Percentiles rank a stretch among this genome's conserved stretches.
Evolutionary conservation across 441 rosid genomes (phyloP).

Genomic region (Melastoma candidum): DNA sequence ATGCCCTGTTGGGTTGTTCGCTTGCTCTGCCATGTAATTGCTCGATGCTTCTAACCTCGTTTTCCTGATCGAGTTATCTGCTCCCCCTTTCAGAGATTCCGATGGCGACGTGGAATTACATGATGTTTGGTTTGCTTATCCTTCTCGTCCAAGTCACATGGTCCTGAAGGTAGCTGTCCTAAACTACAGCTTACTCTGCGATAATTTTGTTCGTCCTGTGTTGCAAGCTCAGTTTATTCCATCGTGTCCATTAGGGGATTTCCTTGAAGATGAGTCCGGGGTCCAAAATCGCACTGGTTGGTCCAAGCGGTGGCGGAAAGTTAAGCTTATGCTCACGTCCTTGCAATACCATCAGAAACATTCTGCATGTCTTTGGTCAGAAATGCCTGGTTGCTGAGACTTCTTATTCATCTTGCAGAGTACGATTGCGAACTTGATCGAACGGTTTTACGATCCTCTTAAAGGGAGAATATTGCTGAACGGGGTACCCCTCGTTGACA

Average conservation of each 20-base stretch:
- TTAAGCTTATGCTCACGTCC: conserved; percentile 23
- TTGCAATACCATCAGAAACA: background rate
- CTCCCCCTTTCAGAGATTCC: conserved; percentile 39
- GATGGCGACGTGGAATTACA: conserved; percentile 85
- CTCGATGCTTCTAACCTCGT: background rate
- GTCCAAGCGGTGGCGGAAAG: conserved; percentile 99
- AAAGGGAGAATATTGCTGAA: conserved; percentile 75
- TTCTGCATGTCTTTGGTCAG: background rate
- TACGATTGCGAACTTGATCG: conserved; percentile 81
- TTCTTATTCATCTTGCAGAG: conserved; percentile 39
- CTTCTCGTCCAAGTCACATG: conserved; percentile 86
- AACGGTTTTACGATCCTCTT: conserved; percentile 85
- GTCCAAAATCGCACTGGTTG: conserved; percentile 91
- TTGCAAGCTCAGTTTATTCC: background rate
- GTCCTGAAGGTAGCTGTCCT: conserved; percentile 63
- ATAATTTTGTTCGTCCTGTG: background rate
- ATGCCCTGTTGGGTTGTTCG: conserved; percentile 60
- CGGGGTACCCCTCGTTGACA: conserved; percentile 73
- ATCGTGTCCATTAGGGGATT: conserved; percentile 53
- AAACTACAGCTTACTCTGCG: background rate
- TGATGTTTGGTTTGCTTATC: conserved; percentile 95
- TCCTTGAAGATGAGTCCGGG: conserved; percentile 68
- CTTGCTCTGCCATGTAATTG: background rate
- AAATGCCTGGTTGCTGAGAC: background rate
- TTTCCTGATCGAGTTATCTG: background rate